A percentile compares a stretch with the other conserved stretches of the same genome.
phyloP scores from a whole-genome alignment of 208 protist species.

The Acanthamoeba sp. region DNA sequence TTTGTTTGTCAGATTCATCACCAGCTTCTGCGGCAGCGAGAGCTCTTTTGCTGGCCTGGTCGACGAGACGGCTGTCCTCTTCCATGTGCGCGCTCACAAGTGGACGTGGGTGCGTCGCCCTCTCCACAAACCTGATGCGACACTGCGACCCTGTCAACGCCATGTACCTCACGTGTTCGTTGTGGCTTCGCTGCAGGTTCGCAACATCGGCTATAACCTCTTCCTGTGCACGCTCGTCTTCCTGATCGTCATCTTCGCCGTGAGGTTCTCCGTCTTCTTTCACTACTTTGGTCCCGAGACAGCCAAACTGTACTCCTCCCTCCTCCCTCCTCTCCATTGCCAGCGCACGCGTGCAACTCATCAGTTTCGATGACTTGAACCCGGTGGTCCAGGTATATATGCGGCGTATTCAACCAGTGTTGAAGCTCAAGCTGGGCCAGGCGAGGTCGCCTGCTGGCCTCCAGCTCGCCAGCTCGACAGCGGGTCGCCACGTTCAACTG shows the following conservation, averaged over 20 bases:
- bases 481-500: too few relatives aligned
- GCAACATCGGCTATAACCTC: constrained; percentile 61
- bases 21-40: constrained; percentile 63
- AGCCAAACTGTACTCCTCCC: constrained; percentile 19
- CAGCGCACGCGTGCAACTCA: not conserved
- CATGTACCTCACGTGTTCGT: too few relatives aligned
- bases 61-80: constrained; percentile 14
- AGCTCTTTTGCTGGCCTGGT: constrained; percentile 66
- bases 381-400: constrained; percentile 51
- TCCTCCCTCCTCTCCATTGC: not conserved
- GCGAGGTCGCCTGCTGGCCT: too few relatives aligned
- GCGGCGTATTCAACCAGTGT: constrained; percentile 50
- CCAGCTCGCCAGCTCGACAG: too few relatives aligned
- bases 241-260: constrained; percentile 40
- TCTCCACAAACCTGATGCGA: not conserved
- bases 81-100: not conserved
- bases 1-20: constrained; percentile 33
- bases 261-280: constrained; percentile 45
- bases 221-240: constrained; percentile 57
- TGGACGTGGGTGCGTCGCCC: not conserved
- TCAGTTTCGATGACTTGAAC: too few relatives aligned
- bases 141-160: too few relatives aligned
- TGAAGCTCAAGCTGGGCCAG: not conserved
- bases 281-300: constrained; percentile 61
- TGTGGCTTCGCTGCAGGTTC: not conserved